Base-by-base conservation (phyloP, 208 protist species). In the Leishmania tarentolae region DNA sequence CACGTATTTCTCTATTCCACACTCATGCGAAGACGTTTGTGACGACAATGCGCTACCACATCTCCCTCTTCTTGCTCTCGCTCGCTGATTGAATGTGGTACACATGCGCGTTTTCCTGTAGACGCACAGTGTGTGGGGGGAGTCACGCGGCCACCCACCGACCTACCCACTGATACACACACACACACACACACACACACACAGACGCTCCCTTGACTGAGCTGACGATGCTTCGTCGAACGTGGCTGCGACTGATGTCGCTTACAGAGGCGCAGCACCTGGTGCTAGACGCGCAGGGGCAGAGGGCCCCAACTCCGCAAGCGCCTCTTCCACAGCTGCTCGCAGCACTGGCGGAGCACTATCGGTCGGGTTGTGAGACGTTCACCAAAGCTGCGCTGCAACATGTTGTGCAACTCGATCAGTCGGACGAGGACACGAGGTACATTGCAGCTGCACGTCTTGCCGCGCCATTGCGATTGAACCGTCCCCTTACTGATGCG, bases 321-420 rank as follows among this genome's bases (percentile, higher is more conserved):
- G 81, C 74, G 17, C 52, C 86, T 9, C 83, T 92, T 17, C 79
- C 80, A 5, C 40, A 50, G 44, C 70, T 92, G 7, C 82, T 92
- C 37, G 72, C 80, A 35, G 84, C 82, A 1, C 82, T 92, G 9
- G 50, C 40, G 4, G 83, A 85, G 65, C 86, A 92, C 76, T 84
- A 86, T 82, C 75, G 47, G 5, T 61, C 81, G 28, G 79, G 80
- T 21, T 87, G 80, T 21, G 89, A 92, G 79, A 59, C 50, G 19
- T 88, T 90, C 52, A 42, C 80, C 53, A 83, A 78, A 69, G 78
- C 82, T 1, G 81, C 90, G 6, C 69, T 96, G 37, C 81, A 86
- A 3, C 84, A 87, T 31, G 77, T 96, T 3, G 80, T 96, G 50
- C 79, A 85, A 61, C 83, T 96, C 24, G 92, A 96, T 73, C 73